Conservation (phyloP, 495 filamentous ascomycete genomes). For the Pseudoneurospora amorphoporcata region DNA sequence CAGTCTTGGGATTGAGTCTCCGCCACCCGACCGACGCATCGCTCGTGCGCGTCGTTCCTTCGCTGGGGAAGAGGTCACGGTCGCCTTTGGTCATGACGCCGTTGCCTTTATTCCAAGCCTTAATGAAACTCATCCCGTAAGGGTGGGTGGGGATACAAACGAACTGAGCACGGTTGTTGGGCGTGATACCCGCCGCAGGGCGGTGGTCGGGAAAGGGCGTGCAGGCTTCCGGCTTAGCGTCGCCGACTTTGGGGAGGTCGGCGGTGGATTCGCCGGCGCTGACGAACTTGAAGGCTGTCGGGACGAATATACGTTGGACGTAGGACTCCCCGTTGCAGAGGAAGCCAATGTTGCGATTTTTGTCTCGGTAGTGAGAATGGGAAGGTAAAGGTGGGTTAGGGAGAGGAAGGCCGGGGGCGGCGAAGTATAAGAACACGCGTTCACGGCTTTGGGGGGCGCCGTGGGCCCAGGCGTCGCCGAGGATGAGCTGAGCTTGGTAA, state of each 20-base stretch:
- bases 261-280: conserved; percentile 37
- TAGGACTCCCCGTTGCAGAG: conserved; percentile 51
- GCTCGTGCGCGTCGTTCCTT: conserved; percentile 1
- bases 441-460: conserved; percentile 52
- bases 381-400: conserved; percentile 45
- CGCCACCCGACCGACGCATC: conserved; percentile 33
- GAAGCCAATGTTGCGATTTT: conserved; percentile 36
- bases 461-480: conserved; percentile 57
- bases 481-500: conserved; percentile 56
- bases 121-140: conserved; percentile 35
- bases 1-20: conserved; percentile 37
- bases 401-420: conserved; percentile 49
- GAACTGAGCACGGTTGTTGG: conserved; percentile 22
- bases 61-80: conserved; percentile 20
- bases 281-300: conserved; percentile 47
- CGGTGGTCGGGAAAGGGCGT: conserved; percentile 57
- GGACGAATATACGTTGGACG: conserved; percentile 36
- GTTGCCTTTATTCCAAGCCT: conserved; percentile 26
- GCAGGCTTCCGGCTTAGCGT: conserved; percentile 43
- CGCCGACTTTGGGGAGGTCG: conserved; percentile 51
- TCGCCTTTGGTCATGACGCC: conserved; percentile 30
- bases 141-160: conserved; percentile 34
- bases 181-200: conserved; percentile 21
- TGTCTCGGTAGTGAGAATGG: conserved; percentile 43
- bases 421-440: conserved; percentile 54